Conservation (phyloP, 2,329 filamentous ascomycete genomes). For the Aspergillus fischeri region DNA sequence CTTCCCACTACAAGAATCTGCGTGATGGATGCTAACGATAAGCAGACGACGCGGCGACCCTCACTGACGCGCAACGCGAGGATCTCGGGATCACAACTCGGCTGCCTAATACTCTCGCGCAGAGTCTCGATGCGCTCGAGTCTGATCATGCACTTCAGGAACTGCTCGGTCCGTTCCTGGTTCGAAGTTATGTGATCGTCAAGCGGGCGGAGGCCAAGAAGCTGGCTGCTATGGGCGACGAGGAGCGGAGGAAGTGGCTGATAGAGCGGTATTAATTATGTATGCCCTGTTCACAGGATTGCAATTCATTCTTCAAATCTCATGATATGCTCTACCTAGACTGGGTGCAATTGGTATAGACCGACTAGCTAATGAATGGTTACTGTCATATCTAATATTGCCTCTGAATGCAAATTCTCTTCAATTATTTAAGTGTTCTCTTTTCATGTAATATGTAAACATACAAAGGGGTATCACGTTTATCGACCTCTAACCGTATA, state of each 20-base stretch:
- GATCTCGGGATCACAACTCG: slow-evolving; percentile 34
- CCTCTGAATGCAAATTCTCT: not conserved
- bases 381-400: not conserved
- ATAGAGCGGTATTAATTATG: slow-evolving; percentile 39
- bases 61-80: slow-evolving; percentile 26
- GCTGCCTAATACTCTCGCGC: slow-evolving; percentile 32
- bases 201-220: slow-evolving; percentile 32
- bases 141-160: slow-evolving; percentile 23
- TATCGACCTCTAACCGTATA: not conserved
- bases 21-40: not conserved
- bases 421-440: not conserved
- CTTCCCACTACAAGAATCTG: not conserved
- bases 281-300: not conserved
- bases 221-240: slow-evolving; percentile 28
- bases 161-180: slow-evolving; percentile 26
- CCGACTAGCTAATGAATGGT: not conserved
- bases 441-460: not conserved
- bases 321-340: not conserved
- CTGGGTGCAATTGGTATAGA: not conserved
- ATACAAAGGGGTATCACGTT: not conserved
- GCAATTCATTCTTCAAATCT: not conserved
- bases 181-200: slow-evolving; percentile 26
- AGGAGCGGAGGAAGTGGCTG: slow-evolving; percentile 33
- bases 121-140: slow-evolving; percentile 33
- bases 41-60: slow-evolving; percentile 31